A percentile compares a stretch with the other conserved stretches of the same genome.
Conservation (phyloP, 2,329 filamentous ascomycete species). For the Clonostachys sp. region DNA sequence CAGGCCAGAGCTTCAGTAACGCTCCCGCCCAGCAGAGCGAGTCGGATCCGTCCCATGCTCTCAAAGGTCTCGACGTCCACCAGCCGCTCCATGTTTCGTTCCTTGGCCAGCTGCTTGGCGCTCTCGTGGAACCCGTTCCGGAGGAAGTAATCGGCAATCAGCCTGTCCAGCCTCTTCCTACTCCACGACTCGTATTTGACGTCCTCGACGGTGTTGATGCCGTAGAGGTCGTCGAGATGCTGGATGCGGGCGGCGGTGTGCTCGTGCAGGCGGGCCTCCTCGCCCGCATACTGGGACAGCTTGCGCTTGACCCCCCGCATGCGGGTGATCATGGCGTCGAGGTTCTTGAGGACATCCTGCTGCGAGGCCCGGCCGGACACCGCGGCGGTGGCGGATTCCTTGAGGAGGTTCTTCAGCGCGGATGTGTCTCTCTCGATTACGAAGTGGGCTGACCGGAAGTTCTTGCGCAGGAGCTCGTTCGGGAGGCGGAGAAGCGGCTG, state of each 20-base stretch:
- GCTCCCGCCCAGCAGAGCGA: slow-evolving; percentile 64
- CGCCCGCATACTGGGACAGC: slow-evolving; percentile 69
- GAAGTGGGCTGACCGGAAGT: slow-evolving; percentile 83
- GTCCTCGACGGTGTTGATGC: slow-evolving; percentile 77
- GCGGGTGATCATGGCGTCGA: slow-evolving; percentile 80
- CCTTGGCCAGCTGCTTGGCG: slow-evolving; percentile 68
- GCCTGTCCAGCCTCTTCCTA: slow-evolving; percentile 70
- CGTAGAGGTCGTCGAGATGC: slow-evolving; percentile 77
- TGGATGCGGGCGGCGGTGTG: slow-evolving; percentile 72
- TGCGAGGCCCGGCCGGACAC: slow-evolving; percentile 57
- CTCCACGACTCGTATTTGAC: slow-evolving; percentile 94
- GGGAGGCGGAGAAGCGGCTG: slow-evolving; percentile 92
- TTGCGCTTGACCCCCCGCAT: slow-evolving; percentile 89
- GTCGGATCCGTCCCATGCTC: slow-evolving; percentile 72
- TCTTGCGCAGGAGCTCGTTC: slow-evolving; percentile 87
- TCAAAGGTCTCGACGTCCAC: slow-evolving; percentile 89
- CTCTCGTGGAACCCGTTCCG: slow-evolving; percentile 77
- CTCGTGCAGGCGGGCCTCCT: slow-evolving; percentile 72
- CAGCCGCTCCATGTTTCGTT: slow-evolving; percentile 72
- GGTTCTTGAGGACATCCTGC: slow-evolving; percentile 69
- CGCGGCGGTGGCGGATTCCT: slow-evolving; percentile 62
- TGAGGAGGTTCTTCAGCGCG: slow-evolving; percentile 55
- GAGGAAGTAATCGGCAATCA: slow-evolving; percentile 90
- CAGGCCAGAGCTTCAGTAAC: slow-evolving; percentile 79
- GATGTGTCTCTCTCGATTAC: slow-evolving; percentile 68